Base-by-base conservation (phyloP, 805 yeast species). In the Candida sanyiensis region DNA sequence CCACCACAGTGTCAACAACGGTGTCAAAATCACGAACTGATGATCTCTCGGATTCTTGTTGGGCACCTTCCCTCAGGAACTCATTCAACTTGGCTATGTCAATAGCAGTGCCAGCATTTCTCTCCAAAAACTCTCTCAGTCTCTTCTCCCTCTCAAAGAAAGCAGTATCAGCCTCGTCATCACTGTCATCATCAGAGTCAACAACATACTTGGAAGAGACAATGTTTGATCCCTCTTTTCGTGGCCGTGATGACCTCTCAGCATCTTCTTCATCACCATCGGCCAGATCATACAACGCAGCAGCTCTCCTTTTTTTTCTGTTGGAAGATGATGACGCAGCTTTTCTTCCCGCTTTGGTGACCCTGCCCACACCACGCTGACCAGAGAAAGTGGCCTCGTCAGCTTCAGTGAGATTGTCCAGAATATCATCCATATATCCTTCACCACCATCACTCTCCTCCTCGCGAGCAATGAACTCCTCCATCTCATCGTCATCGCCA, bases 151-250 rank as follows among this genome's bases (percentile, higher is more conserved):
- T 67, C 30, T 59, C 77, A 52, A 73, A 81, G 51, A 81, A 81
- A 22, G 49, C 66, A 3, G 50, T 53, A 37, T 70, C 75, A 28
- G 65, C 64, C 33, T 77, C 85, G 11, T 67, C 75, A 49, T 79
- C 85, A 5, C 74, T 66, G 9, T 71, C 79, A 49, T 79, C 84
- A 52, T 80, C 87, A 2, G 84, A 77, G 37, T 72, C 80, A 36
- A 64, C 64, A 33, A 81, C 71, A 46, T 59, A 72, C 39, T 72
- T 77, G 4, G 79, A 60, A 1, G 87, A 80, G 31, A 70, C 65
- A 36, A 15, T n/a, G n/a, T n/a, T n/a, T n/a, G n/a, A 20, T 38
- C 13, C 27, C 17, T 22, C 17, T 23, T 7, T 16, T 18, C n/a
- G 18, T 17, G n/a, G 28, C 26, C 15, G 30, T 22, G 12, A 24